Base-by-base conservation (phyloP, 441 rosid species). In the Euphorbia schlechtendalii region DNA sequence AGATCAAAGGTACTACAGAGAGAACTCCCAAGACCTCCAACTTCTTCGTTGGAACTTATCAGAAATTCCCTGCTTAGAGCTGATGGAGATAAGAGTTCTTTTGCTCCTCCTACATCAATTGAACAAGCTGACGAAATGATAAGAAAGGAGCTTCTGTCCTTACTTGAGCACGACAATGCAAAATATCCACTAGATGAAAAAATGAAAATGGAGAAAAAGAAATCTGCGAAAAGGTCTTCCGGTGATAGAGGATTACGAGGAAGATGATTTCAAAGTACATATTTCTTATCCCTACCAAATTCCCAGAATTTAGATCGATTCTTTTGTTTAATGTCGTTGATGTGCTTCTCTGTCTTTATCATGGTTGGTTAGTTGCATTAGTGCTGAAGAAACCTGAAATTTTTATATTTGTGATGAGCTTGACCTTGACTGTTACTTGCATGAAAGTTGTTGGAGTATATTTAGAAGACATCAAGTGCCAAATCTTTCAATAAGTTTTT, bases 1-100 rank as follows among this genome's bases (percentile, higher is more conserved):
- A 85, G 98, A 76, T 95, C 98, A 56, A 91, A 89, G 82, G 99
- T 95, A 38, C 80, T 95, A 75, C 99, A 95, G 82, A 89, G 97
- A 78, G 93, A 82, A 78, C 91, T 95, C 62, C 99, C 99, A 18
- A 83, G 99, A 70, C 98, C 92, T 41, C 98, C 98, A 63, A 78
- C 82, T 71, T 86, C 95, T 71, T 89, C 99, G 20, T 71, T 91
- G 83, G 98, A 89, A 59, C 75, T 91, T 56, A 88, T 95, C 69
- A 86, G 84, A 77, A 86, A 80, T 66, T 92, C 98, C 25, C 77
- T 95, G 78, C 77, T 85, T 68, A 86, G 83, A 72, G 76, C 92
- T 60, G 88, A 87, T 68, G 98, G 86, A 74, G 99, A 94, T 67
- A 91, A 86, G 84, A 95, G 90, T 76, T 86, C 97, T 18, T 84